These are phyloP conservation scores for Gossypium aridum DNA, from an alignment of 441 rosid genomes.

Conservation along the genomic window DNA sequence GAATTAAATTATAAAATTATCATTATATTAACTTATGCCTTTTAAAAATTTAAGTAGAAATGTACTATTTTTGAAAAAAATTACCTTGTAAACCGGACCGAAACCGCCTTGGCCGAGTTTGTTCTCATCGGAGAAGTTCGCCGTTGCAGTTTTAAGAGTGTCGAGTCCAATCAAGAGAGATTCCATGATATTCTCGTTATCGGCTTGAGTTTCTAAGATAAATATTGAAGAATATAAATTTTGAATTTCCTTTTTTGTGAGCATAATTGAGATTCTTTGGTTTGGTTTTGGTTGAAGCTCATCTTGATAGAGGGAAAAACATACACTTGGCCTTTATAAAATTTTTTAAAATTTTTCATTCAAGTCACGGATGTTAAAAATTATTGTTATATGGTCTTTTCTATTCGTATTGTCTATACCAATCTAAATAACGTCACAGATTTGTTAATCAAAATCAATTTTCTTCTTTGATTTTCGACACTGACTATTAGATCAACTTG, in stretches of 20 bases:
- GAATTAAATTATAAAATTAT: background rate
- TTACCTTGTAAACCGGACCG: conserved; percentile 36
- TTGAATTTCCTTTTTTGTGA: background rate
- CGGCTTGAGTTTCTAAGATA: conserved; percentile 7
- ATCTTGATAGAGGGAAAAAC: too few relatives aligned
- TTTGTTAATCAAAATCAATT: too few relatives aligned
- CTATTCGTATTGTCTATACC: rapidly evolving
- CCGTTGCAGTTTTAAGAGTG: conserved; percentile 23
- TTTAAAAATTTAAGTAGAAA: too few relatives aligned
- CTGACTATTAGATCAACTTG: too few relatives aligned
- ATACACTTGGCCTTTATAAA: too few relatives aligned
- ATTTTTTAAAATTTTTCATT: too few relatives aligned
- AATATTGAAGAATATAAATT: background rate
- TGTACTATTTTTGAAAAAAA: background rate
- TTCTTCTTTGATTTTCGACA: too few relatives aligned
- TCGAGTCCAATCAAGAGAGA: conserved; percentile 20
- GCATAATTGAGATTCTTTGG: too few relatives aligned
- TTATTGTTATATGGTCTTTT: rapidly evolving
- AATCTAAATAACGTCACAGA: too few relatives aligned
- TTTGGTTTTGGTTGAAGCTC: too few relatives aligned
- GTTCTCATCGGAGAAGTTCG: conserved; percentile 20
- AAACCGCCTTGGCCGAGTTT: conserved; percentile 40
- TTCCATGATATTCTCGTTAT: conserved; percentile 9
- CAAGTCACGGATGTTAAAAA: too few relatives aligned
- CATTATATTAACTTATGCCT: too few relatives aligned